A percentile compares a stretch with the other conserved stretches of the same genome.
phyloP scores from a whole-genome alignment of 2,329 filamentous ascomycete species.

The Conoideocrella luteorostrata region DNA sequence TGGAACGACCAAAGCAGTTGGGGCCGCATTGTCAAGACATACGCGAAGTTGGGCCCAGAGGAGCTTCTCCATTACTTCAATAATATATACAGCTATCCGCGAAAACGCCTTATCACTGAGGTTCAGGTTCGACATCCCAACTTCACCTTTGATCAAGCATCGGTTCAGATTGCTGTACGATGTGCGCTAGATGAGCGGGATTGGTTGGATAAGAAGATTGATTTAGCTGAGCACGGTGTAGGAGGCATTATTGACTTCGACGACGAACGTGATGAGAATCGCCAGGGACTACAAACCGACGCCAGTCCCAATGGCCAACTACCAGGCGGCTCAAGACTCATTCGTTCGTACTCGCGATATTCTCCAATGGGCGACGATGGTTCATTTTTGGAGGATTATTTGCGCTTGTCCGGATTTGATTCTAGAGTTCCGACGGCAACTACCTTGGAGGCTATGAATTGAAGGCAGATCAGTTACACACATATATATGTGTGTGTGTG shows the following conservation, averaged over 20 bases:
- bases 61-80: constrained; percentile 44
- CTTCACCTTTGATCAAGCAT: constrained; percentile 40
- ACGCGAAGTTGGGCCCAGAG: constrained; percentile 43
- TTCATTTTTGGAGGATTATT: constrained; percentile 23
- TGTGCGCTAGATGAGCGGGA: constrained; percentile 32
- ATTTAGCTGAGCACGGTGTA: constrained; percentile 24
- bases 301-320: constrained; percentile 31
- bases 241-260: constrained; percentile 38
- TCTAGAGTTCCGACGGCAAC: constrained; percentile 14
- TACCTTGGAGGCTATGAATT: constrained; percentile 7
- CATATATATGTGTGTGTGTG: neutral
- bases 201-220: constrained; percentile 25
- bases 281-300: constrained; percentile 24
- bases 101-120: constrained; percentile 36
- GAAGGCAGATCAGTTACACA: neutral
- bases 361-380: constrained; percentile 36
- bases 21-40: constrained; percentile 36
- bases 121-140: constrained; percentile 33
- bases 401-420: constrained; percentile 14
- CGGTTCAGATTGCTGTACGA: constrained; percentile 32
- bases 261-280: constrained; percentile 28
- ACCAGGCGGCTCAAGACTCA: constrained; percentile 22
- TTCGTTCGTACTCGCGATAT: constrained; percentile 27
- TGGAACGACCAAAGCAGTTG: constrained; percentile 31
- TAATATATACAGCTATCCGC: constrained; percentile 39